Evolutionary conservation across 73 alveolate species (phyloP).

Genomic region (Paramecium sexaurelia): DNA sequence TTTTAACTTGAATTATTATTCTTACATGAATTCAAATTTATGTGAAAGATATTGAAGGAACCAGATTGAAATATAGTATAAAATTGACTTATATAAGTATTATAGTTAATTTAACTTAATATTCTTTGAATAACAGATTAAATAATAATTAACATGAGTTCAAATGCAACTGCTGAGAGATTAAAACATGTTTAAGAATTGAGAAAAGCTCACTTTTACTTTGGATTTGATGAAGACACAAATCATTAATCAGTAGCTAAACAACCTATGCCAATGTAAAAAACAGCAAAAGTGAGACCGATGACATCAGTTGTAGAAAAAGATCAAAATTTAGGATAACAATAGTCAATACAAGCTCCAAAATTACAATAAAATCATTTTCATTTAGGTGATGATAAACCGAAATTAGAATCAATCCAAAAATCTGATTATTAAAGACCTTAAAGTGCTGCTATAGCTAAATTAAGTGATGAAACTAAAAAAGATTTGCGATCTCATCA

Average conservation of each 20-base stretch:
- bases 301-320: constrained; percentile 18
- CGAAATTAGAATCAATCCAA: constrained; percentile 13
- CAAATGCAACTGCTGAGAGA: constrained; percentile 62
- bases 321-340: neutral
- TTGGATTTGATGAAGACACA: constrained; percentile 65
- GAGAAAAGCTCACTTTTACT: constrained; percentile 37
- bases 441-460: constrained; percentile 52
- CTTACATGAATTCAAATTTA: neutral
- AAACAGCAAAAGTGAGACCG: constrained; percentile 46
- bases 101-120: neutral
- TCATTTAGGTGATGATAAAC: constrained; percentile 63
- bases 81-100: neutral
- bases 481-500: constrained; percentile 70
- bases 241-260: constrained; percentile 54
- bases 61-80: neutral
- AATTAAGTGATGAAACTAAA: constrained; percentile 67
- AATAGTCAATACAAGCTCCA: neutral
- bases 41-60: neutral
- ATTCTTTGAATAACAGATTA: neutral
- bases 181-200: constrained; percentile 35
- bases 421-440: constrained; percentile 57
- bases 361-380: constrained; percentile 48
- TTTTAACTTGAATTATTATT: neutral
- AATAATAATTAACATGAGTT: constrained; percentile 2
- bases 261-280: constrained; percentile 14